These are phyloP conservation scores for Phragmites australis DNA, from an alignment of 176 grass and related monocot genomes.

Conservation along the genomic window DNA sequence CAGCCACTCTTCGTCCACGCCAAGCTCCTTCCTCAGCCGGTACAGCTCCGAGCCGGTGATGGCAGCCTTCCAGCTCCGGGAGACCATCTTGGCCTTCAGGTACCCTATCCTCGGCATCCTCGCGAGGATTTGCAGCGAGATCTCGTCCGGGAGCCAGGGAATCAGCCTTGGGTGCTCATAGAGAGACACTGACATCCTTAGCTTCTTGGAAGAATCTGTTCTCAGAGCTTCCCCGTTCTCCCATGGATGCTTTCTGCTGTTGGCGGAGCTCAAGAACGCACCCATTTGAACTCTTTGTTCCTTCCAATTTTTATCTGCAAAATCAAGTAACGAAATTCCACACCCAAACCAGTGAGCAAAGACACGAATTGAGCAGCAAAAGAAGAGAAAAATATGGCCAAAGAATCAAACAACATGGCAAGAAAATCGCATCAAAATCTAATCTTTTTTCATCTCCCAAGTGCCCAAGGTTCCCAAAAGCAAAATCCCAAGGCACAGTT, in stretches of 20 bases:
- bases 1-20: constrained; percentile 63
- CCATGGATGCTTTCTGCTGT: constrained; percentile 34
- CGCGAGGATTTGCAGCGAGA: constrained; percentile 73
- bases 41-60: constrained; percentile 45
- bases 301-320: background rate
- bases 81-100: constrained; percentile 57
- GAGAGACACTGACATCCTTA: too few species aligned
- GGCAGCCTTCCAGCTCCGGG: constrained; percentile 59
- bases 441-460: background rate
- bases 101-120: constrained; percentile 53
- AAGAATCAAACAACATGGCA: background rate
- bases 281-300: constrained; percentile 47
- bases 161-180: constrained; percentile 49
- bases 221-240: constrained; percentile 19
- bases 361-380: background rate
- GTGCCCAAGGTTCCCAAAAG: background rate
- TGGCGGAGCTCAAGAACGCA: constrained; percentile 48
- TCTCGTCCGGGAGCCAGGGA: constrained; percentile 65
- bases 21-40: constrained; percentile 54
- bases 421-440: background rate
- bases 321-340: background rate
- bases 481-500: background rate
- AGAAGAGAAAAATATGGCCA: background rate
- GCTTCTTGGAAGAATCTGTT: constrained; percentile 57
- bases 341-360: background rate